Evolutionary conservation across 805 yeast genomes (phyloP).

Genomic region (Yarrowia osloensis): DNA sequence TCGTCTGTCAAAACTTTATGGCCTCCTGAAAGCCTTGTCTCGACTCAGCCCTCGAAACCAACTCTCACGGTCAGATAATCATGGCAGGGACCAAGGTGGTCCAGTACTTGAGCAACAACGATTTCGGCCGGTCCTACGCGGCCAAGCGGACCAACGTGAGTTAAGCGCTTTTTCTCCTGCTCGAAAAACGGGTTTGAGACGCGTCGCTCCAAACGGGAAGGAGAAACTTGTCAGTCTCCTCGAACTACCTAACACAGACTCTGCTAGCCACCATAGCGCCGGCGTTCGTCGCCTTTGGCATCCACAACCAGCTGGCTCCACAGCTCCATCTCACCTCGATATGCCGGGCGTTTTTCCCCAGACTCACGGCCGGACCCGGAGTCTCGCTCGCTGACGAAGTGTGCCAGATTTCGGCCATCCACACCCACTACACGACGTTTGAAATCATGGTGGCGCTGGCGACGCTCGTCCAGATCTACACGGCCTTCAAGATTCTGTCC

Average conservation of each 20-base stretch:
- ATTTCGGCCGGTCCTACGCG: not conserved
- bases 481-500: slow-evolving; percentile 4
- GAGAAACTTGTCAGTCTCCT: not conserved
- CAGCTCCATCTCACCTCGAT: slow-evolving; percentile 28
- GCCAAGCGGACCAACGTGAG: slow-evolving; percentile 25
- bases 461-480: slow-evolving; percentile 13
- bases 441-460: slow-evolving; percentile 8
- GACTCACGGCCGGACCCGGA: slow-evolving; percentile 1
- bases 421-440: slow-evolving; percentile 5
- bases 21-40: slow-evolving; percentile 28
- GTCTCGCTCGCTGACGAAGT: slow-evolving; percentile 10
- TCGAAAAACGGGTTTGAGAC: too few species aligned
- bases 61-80: slow-evolving; percentile 29
- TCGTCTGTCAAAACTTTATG: slow-evolving; percentile 29
- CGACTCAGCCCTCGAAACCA: slow-evolving; percentile 27
- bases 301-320: slow-evolving; percentile 13
- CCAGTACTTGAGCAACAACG: slow-evolving; percentile 5
- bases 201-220: slow-evolving; percentile 9
- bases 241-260: slow-evolving; percentile 10
- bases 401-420: slow-evolving; percentile 28
- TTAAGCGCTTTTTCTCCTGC: too few species aligned
- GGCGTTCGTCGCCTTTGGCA: slow-evolving; percentile 11
- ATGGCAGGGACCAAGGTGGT: slow-evolving; percentile 34
- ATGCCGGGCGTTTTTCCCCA: slow-evolving; percentile 15
- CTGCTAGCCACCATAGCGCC: slow-evolving; percentile 12